These are phyloP conservation scores for Trypanosoma melophagium DNA, from an alignment of 208 protist genomes.

Conservation along the genomic window DNA sequence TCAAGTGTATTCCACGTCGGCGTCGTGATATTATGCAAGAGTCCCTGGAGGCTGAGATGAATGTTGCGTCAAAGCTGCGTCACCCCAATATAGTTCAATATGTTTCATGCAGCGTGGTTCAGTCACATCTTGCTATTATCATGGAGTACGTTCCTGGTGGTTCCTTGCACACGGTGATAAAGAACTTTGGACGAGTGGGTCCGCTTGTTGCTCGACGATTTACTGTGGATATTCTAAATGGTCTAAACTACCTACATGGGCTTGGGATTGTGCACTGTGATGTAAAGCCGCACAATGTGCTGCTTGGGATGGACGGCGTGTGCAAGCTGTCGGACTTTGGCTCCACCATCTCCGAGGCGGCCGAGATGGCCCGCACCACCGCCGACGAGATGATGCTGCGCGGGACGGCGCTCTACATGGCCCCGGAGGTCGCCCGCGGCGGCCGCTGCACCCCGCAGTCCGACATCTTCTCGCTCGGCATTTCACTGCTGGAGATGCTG, in stretches of 20 bases:
- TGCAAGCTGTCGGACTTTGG: constrained; percentile 90
- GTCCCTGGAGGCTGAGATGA: constrained; percentile 65
- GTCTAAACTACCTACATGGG: constrained; percentile 77
- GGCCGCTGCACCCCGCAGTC: constrained; percentile 53
- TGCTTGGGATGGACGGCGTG: constrained; percentile 72
- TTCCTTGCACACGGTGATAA: constrained; percentile 68
- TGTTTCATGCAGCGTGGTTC: constrained; percentile 61
- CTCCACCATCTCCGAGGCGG: constrained; percentile 54
- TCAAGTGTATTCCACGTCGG: constrained; percentile 73
- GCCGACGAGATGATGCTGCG: constrained; percentile 54
- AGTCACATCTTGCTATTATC: constrained; percentile 69
- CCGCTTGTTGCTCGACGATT: constrained; percentile 60
- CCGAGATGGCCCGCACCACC: constrained; percentile 23
- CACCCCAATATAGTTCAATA: constrained; percentile 85
- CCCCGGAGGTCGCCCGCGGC: constrained; percentile 72
- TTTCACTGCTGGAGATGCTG: constrained; percentile 79
- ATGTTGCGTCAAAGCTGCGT: constrained; percentile 51
- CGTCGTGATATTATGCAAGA: constrained; percentile 64
- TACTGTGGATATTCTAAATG: constrained; percentile 73
- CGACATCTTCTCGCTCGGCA: constrained; percentile 82
- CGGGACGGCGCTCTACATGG: constrained; percentile 83
- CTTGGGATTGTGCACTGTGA: constrained; percentile 76
- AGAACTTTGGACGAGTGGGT: constrained; percentile 67
- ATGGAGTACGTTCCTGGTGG: constrained; percentile 87
- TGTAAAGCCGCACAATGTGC: constrained; percentile 87